Evolutionary conservation across 2,329 filamentous ascomycete species (phyloP).

Genomic region (Didymella glomerata): DNA sequence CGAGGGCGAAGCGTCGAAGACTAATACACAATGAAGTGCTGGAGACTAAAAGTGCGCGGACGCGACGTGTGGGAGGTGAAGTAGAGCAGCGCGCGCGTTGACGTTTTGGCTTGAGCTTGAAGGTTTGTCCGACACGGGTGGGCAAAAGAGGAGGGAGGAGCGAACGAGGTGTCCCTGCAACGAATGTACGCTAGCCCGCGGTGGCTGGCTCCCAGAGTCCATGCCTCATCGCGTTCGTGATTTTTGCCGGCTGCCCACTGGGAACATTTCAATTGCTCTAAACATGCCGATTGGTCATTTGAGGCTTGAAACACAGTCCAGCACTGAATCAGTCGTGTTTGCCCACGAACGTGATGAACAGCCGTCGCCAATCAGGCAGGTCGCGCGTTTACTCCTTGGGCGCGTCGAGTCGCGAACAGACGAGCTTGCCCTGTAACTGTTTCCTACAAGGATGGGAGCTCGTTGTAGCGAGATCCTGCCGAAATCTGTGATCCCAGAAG

Average conservation of each 20-base stretch:
- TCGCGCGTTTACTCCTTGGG: constrained; percentile 3
- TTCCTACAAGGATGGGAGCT: constrained; percentile 5
- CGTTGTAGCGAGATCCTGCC: background rate
- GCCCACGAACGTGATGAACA: constrained; percentile 10
- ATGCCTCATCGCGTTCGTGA: constrained; percentile 18
- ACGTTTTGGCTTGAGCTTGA: constrained; percentile 16
- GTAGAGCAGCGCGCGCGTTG: constrained; percentile 18
- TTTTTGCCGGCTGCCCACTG: constrained; percentile 10
- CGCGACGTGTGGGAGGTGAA: constrained; percentile 15
- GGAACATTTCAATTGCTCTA: constrained; percentile 5
- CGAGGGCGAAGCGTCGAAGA: constrained; percentile 8
- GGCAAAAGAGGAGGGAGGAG: constrained; percentile 26
- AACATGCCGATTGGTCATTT: constrained; percentile 14
- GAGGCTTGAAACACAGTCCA: constrained; percentile 1
- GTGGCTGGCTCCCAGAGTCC: constrained; percentile 8
- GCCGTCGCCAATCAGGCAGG: constrained; percentile 13
- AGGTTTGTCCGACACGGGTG: constrained; percentile 16
- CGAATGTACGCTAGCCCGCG: constrained; percentile 8
- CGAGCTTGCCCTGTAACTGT: constrained; percentile 11
- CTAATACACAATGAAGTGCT: constrained; percentile 19
- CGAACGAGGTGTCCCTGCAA: constrained; percentile 11
- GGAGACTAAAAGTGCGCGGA: constrained; percentile 7
- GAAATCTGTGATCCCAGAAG: background rate
- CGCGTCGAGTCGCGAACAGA: constrained; percentile 7
- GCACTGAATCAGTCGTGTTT: constrained; percentile 9